phyloP scores from a whole-genome alignment of 2,329 filamentous ascomycete species.

The Xylariaceae sp. region DNA sequence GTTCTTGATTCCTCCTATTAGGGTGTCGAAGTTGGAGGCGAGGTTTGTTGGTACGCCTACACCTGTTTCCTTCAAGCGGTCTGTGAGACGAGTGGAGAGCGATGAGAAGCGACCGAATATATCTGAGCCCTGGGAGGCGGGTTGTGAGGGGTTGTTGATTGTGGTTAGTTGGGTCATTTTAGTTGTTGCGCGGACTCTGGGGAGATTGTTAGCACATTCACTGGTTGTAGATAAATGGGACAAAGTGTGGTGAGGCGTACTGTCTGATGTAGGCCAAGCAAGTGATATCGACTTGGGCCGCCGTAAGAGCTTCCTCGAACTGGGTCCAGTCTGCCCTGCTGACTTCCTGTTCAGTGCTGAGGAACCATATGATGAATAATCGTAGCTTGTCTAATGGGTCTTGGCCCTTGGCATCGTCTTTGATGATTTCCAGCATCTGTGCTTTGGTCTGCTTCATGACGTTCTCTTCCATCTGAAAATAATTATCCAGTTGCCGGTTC shows the following conservation, averaged over 20 bases:
- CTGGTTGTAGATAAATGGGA: neutral
- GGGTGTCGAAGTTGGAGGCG: constrained; percentile 81
- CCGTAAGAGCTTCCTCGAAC: constrained; percentile 79
- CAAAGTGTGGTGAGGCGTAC: constrained; percentile 42
- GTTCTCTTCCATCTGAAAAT: constrained; percentile 90
- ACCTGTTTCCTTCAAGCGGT: constrained; percentile 85
- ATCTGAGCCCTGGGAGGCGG: constrained; percentile 62
- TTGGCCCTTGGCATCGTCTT: constrained; percentile 74
- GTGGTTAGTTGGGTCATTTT: constrained; percentile 98
- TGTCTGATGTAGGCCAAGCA: constrained; percentile 83
- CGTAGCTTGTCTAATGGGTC: constrained; percentile 85
- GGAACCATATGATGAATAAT: constrained; percentile 93
- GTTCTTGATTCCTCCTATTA: constrained; percentile 96
- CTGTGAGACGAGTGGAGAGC: constrained; percentile 86
- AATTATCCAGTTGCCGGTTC: constrained; percentile 90
- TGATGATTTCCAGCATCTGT: constrained; percentile 84
- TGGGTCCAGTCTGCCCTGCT: constrained; percentile 76
- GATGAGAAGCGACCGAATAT: constrained; percentile 92
- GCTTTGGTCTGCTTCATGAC: constrained; percentile 86
- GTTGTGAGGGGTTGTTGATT: constrained; percentile 68
- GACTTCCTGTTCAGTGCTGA: constrained; percentile 89
- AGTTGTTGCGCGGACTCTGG: constrained; percentile 82
- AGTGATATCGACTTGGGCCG: constrained; percentile 70
- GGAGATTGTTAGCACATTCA: constrained; percentile 22
- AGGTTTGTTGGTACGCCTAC: constrained; percentile 66